Evolutionary conservation across 164 flowering plant species (phyloP), one percentile per base, ranked within the genome.

Genomic region (Santalum album): DNA sequence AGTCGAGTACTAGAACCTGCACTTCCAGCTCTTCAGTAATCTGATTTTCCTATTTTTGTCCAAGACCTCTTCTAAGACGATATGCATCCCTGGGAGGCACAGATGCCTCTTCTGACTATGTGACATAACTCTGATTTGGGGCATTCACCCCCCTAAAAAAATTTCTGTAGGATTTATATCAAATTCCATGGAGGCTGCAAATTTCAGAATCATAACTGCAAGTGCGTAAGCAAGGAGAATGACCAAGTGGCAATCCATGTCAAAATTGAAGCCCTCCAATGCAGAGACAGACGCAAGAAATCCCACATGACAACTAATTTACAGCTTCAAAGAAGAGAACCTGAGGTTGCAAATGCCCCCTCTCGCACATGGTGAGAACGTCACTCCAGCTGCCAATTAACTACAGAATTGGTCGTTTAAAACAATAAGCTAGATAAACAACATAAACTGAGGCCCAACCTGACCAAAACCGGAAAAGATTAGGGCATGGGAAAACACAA

Each of bases 271-370:
- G 63, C 60, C 56, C 58, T 43, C 51, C 52, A 14, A 16, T 11
- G 36, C 49, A 51, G 65, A 54, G 50, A 46, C 29, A 45, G 26
- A 47, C 45, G 18, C 34, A 64, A 12, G 27, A 61, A 44, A 47
- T n/a, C 57, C 55, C 59, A 35, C 25, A 17, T 48, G 43, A 29
- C 52, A 49, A 47, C 71, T 82, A 83, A 45, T 79, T 75, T 71
- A 76, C 82, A 75, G 95, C 88, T 79, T 89, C 99, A 63, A 67
- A 94, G 55, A 92, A 83, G 56, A 92, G 91, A 74, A 92, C 90
- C 74, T 92, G 99, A 45, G 99, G 99, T 66, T 94, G 99, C 66
- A 89, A 64, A 64, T 81, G 97, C 39, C 99, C 99, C 71, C 64
- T 82, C 61, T 85, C 83, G 68, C 99, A 94, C 80, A 79, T 81